These are phyloP conservation scores for Penicillium italicum DNA, from an alignment of 2,329 filamentous ascomycete species.

Conservation along the genomic window DNA sequence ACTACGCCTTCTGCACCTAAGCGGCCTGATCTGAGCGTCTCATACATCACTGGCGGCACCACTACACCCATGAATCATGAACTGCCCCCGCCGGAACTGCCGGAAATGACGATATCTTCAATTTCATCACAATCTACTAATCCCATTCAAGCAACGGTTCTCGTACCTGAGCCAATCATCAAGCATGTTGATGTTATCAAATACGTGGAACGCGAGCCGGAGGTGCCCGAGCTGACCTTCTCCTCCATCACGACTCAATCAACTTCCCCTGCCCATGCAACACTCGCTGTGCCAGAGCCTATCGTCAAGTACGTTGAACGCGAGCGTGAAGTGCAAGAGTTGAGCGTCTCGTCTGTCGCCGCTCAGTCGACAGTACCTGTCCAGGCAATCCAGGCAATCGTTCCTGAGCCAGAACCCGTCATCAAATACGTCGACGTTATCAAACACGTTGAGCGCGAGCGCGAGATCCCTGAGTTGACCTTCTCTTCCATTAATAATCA, in stretches of 20 bases:
- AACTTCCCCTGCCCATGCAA: slow-evolving; percentile 21
- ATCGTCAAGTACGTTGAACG: slow-evolving; percentile 12
- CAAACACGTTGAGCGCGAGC: slow-evolving; percentile 11
- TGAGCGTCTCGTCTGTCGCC: slow-evolving; percentile 34
- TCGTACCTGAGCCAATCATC: slow-evolving; percentile 13
- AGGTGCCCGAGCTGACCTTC: slow-evolving; percentile 22
- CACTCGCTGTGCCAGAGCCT: slow-evolving; percentile 22
- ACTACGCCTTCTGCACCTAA: slow-evolving; percentile 43
- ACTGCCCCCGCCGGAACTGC: slow-evolving; percentile 13
- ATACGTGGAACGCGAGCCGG: slow-evolving; percentile 13
- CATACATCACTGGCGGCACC: slow-evolving; percentile 29
- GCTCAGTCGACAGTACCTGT: slow-evolving; percentile 30
- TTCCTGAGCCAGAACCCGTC: slow-evolving; percentile 17
- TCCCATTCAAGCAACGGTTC: slow-evolving; percentile 14
- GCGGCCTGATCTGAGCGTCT: slow-evolving; percentile 34
- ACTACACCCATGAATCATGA: slow-evolving; percentile 30
- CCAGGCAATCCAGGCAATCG: neutral
- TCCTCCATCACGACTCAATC: slow-evolving; percentile 30
- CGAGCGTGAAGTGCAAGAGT: slow-evolving; percentile 15
- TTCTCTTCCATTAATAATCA: slow-evolving; percentile 32
- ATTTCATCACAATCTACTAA: slow-evolving; percentile 32
- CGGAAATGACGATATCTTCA: slow-evolving; percentile 32
- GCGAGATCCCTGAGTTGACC: slow-evolving; percentile 17
- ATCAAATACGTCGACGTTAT: slow-evolving; percentile 9
- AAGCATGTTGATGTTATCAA: slow-evolving; percentile 9